phyloP scores from a whole-genome alignment of 306 rosid species.

The Lathyrus sativus region DNA sequence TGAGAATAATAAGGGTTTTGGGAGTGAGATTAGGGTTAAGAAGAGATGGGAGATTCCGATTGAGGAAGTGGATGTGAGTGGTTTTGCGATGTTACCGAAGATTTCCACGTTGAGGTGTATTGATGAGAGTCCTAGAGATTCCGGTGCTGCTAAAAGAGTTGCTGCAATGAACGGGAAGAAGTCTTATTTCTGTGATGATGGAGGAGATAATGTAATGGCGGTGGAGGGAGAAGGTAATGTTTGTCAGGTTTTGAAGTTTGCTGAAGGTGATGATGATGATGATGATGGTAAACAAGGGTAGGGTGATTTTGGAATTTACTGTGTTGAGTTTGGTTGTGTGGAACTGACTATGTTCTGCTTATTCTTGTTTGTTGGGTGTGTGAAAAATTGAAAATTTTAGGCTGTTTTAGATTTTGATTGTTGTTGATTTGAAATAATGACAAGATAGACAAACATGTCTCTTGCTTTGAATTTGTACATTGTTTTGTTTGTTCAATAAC shows the following conservation, averaged over 20 bases:
- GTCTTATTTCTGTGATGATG: constrained; percentile 49
- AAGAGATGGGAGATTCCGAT: constrained; percentile 41
- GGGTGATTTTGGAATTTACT: constrained; percentile 2
- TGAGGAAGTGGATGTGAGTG: constrained; percentile 36
- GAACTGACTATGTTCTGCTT: constrained; percentile 12
- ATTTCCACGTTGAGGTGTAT: constrained; percentile 51
- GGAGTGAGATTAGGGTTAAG: constrained; percentile 35
- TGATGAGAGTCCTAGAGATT: constrained; percentile 71
- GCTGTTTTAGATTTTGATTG: constrained; percentile 6
- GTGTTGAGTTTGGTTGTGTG: not conserved
- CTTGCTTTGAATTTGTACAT: constrained; percentile 12
- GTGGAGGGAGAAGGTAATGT: constrained; percentile 43
- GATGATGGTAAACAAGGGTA: constrained; percentile 36
- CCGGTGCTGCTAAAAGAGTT: constrained; percentile 82
- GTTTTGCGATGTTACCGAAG: constrained; percentile 57
- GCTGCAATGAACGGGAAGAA: constrained; percentile 60
- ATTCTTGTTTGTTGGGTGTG: not conserved
- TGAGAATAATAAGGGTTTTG: constrained; percentile 52
- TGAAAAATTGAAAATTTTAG: not conserved
- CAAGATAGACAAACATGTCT: not conserved
- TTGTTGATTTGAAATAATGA: constrained; percentile 21
- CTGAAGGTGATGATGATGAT: constrained; percentile 42
- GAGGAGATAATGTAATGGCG: not conserved
- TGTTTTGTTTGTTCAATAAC: not conserved
- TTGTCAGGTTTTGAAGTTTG: constrained; percentile 69